Conservation (phyloP, 352 stramenopile species). For the Albugo laibachii region DNA sequence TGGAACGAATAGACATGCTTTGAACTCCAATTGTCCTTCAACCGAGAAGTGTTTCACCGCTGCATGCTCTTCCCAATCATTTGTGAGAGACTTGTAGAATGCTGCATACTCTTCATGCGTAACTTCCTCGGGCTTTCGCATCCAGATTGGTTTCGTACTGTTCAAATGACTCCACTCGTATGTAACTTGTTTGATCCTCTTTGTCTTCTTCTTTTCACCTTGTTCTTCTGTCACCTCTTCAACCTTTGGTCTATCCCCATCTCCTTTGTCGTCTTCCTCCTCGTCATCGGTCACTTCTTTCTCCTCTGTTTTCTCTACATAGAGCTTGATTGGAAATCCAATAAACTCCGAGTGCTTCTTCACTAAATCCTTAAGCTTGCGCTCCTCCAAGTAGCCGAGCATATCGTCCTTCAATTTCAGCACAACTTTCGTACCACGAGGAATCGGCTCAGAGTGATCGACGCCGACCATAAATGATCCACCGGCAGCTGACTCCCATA, state of each 20-base stretch:
- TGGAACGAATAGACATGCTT: slow-evolving; percentile 94
- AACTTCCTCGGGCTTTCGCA: slow-evolving; percentile 98
- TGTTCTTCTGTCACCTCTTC: slow-evolving; percentile 94
- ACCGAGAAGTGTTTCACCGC: slow-evolving; percentile 98
- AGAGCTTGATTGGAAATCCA: slow-evolving; percentile 98
- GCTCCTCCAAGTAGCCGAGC: slow-evolving; percentile 97
- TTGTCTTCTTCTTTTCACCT: slow-evolving; percentile 95
- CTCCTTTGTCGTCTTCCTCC: slow-evolving; percentile 89
- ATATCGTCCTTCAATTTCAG: slow-evolving; percentile 98
- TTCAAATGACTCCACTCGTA: slow-evolving; percentile 99
- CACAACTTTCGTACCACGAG: slow-evolving; percentile 89
- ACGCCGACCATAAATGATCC: slow-evolving; percentile 94
- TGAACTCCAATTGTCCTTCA: slow-evolving; percentile 99
- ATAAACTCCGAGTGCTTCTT: slow-evolving; percentile 99
- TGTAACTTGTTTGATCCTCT: slow-evolving; percentile 94
- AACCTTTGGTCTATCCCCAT: slow-evolving; percentile 93
- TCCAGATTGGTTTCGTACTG: slow-evolving; percentile 99
- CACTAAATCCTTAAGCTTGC: slow-evolving; percentile 96
- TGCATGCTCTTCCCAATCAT: slow-evolving; percentile 98
- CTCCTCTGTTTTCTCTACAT: slow-evolving; percentile 98
- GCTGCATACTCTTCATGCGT: slow-evolving; percentile 98
- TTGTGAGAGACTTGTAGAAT: slow-evolving; percentile 99
- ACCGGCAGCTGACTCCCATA: slow-evolving; percentile 94
- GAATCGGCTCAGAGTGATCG: slow-evolving; percentile 75
- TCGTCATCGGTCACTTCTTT: slow-evolving; percentile 99